A percentile compares a stretch with the other conserved stretches of the same genome.
phyloP scores from a whole-genome alignment of 495 filamentous ascomycete species.

The Friedmanniomyces endolithicus region DNA sequence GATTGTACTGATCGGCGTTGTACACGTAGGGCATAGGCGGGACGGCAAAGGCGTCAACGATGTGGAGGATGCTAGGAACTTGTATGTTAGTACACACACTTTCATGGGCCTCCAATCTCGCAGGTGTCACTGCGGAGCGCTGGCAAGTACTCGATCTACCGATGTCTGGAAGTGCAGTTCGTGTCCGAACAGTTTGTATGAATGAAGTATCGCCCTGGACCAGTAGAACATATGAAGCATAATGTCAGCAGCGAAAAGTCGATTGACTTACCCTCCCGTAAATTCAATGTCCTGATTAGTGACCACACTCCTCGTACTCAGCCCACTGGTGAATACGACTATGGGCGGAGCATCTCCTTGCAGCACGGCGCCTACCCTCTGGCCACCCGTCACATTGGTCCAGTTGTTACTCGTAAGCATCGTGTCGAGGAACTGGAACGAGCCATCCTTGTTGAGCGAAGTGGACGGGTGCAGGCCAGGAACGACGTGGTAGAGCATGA shows the following conservation, averaged over 20 bases:
- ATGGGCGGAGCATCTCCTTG: not conserved
- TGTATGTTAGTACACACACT: not conserved
- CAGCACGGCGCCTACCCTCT: conserved; percentile 1
- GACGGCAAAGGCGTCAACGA: not conserved
- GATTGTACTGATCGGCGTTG: not conserved
- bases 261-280: not conserved
- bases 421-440: not conserved
- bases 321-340: not conserved
- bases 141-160: too few relatives aligned
- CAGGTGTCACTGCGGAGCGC: too few relatives aligned
- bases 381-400: not conserved
- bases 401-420: not conserved
- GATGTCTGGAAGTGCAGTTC: too few relatives aligned
- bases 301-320: not conserved
- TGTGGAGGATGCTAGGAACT: not conserved
- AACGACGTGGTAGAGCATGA: not conserved
- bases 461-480: not conserved
- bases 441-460: not conserved
- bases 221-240: not conserved
- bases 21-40: not conserved
- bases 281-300: not conserved
- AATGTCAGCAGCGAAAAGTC: too few relatives aligned
- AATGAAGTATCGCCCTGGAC: too few relatives aligned
- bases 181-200: too few relatives aligned
- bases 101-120: too few relatives aligned